Base-by-base conservation (phyloP, 148 eudicot genomes). In the Oxyria digyna region DNA sequence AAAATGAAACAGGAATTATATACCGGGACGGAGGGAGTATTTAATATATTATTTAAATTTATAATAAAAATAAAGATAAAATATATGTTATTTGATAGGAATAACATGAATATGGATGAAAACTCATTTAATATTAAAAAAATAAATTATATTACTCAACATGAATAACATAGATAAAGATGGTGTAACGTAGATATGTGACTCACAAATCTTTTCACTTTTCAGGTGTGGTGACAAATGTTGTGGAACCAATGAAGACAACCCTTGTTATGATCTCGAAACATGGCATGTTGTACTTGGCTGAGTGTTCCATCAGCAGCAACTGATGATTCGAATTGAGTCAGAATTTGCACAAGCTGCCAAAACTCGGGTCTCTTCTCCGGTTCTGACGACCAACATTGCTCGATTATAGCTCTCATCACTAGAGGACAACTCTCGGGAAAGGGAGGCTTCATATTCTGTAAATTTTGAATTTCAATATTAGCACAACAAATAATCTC, bases 281-380 rank as follows among this genome's bases (percentile, higher is more conserved):
- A 77, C 20, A 76, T 6, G 38, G 6, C 65, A n/a, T 43, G 74
- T 27, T 70, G 78, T 41, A 78, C 79, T 65, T 75, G 42, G 63
- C 81, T 77, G 55, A 84, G 75, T 69, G 84, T 80, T 31, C 87
- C 96, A 68, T 81, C 84, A 17, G 42, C 69, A 13, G 82, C 79
- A 75, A 86, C 75, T 0, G 80, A 73, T 42, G 78, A 59, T 69
- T 82, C 73, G 54, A 82, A 89, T 73, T 73, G 74, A 80, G 85
- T 86, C 38, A 86, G 76, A 14, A 85, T 82, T 72, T 78, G 75
- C 37, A 91, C 96, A 62, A 88, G 37, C 80, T 83, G 84, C 80
- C 80, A 79, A 73, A 91, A 91, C 69, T 85, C 87, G 0, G 87
- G 97, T 77, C 95, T 81, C 66, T 82, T 85, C 33, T 88, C 86